These are phyloP conservation scores for Plasmodium fragile DNA, from an alignment of 169 alveolate species.

Conservation along the genomic window DNA sequence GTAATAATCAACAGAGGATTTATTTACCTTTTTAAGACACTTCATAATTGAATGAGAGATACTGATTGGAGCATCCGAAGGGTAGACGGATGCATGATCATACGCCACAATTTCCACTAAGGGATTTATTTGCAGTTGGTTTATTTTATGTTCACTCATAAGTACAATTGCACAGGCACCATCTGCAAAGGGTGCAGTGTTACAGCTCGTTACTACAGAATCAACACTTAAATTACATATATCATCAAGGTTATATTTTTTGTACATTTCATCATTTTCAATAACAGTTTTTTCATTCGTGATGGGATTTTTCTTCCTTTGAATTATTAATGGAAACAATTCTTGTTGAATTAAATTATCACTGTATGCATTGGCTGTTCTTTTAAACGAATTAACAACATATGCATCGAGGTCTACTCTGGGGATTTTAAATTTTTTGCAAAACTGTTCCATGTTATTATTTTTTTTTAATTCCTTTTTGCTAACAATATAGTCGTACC, in stretches of 20 bases:
- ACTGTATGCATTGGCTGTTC: slow-evolving; percentile 81
- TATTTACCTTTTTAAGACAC: slow-evolving; percentile 24
- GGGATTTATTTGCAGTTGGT: slow-evolving; percentile 56
- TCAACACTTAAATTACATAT: slow-evolving; percentile 68
- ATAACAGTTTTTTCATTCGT: slow-evolving; percentile 12
- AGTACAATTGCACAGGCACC: slow-evolving; percentile 67
- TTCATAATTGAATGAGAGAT: slow-evolving; percentile 57
- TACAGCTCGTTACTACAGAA: slow-evolving; percentile 39
- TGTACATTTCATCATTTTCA: slow-evolving; percentile 37
- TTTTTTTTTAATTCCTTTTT: slow-evolving; percentile 57
- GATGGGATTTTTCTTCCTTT: slow-evolving; percentile 37
- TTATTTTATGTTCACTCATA: slow-evolving; percentile 71
- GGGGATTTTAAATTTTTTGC: slow-evolving; percentile 73
- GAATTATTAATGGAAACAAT: slow-evolving; percentile 76
- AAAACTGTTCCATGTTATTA: slow-evolving; percentile 71
- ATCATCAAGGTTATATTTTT: slow-evolving; percentile 55
- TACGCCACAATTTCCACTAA: slow-evolving; percentile 77
- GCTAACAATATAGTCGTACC: slow-evolving; percentile 41
- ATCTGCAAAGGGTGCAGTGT: slow-evolving; percentile 73
- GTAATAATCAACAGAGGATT: slow-evolving; percentile 78
- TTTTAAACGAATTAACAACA: slow-evolving; percentile 76
- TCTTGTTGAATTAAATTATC: slow-evolving; percentile 82
- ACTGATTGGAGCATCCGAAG: slow-evolving; percentile 72
- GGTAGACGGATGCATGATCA: slow-evolving; percentile 75
- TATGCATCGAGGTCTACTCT: slow-evolving; percentile 79